Evolutionary conservation across 2,329 filamentous ascomycete genomes (phyloP).

Genomic region (Blumeria graminis): DNA sequence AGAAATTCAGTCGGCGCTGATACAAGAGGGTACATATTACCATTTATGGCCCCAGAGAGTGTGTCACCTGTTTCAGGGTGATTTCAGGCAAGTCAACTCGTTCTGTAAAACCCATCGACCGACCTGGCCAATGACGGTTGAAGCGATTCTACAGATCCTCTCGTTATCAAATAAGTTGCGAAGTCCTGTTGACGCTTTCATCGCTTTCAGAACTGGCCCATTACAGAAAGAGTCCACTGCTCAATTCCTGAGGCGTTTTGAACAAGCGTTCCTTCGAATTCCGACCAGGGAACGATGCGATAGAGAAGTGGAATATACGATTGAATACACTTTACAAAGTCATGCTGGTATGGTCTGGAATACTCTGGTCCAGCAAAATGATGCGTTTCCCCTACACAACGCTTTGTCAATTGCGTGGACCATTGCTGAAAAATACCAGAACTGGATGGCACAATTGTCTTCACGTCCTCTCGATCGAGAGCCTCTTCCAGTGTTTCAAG

Average conservation of each 20-base stretch:
- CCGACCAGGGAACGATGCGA: not conserved
- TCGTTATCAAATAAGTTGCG: not conserved
- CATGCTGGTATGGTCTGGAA: slow-evolving; percentile 1
- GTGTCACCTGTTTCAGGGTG: not conserved
- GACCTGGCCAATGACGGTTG: not conserved
- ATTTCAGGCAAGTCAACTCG: not conserved
- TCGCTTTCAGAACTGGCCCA: not conserved
- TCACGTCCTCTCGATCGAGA: not conserved
- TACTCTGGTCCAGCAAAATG: not conserved
- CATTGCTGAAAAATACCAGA: not conserved
- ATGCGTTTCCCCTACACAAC: not conserved
- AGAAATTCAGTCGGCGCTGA: not conserved
- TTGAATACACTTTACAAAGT: not conserved
- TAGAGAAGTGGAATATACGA: not conserved
- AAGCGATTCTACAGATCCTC: not conserved
- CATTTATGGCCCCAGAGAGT: not conserved
- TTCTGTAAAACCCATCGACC: not conserved
- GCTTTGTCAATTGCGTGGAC: not conserved
- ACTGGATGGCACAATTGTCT: not conserved
- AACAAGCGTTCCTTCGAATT: not conserved
- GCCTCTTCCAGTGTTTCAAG: not conserved
- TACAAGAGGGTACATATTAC: not conserved
- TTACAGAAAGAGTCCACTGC: not conserved
- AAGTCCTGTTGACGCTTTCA: not conserved
- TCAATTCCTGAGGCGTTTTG: not conserved